These are phyloP conservation scores for Periconia digitata DNA, from an alignment of 2,329 filamentous ascomycete genomes.

Conservation along the genomic window DNA sequence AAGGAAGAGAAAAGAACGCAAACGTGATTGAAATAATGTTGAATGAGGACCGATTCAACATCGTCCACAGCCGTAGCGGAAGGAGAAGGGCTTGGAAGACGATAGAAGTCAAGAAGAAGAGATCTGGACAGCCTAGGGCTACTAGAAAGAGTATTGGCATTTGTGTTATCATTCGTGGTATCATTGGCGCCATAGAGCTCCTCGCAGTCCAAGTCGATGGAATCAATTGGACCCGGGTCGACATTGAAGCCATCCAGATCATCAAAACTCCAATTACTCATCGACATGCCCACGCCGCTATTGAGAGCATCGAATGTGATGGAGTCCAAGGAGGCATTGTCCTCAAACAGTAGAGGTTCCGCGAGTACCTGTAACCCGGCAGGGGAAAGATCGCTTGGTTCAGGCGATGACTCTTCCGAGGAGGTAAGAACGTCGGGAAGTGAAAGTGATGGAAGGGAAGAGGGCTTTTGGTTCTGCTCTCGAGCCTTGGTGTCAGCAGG, in stretches of 20 bases:
- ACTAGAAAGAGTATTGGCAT: conserved; percentile 9
- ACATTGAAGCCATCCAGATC: conserved; percentile 31
- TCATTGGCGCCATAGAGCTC: conserved; percentile 19
- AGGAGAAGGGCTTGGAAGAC: conserved; percentile 37
- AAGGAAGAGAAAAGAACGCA: conserved; percentile 65
- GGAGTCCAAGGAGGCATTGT: conserved; percentile 25
- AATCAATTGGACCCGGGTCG: conserved; percentile 22
- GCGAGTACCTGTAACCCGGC: conserved; percentile 25
- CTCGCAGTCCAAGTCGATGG: conserved; percentile 22
- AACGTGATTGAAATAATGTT: conserved; percentile 66
- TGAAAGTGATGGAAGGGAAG: conserved; percentile 19
- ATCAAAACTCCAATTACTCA: conserved; percentile 29
- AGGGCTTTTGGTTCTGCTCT: conserved; percentile 11
- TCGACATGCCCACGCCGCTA: conserved; percentile 21
- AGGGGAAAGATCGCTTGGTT: conserved; percentile 26
- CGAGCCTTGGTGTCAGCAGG: conserved; percentile 29
- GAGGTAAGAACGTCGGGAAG: conserved; percentile 20
- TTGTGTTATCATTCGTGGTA: conserved; percentile 19
- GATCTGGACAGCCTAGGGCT: conserved; percentile 40
- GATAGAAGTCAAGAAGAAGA: conserved; percentile 43
- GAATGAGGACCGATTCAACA: conserved; percentile 58
- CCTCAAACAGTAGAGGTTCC: conserved; percentile 28
- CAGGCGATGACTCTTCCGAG: conserved; percentile 25
- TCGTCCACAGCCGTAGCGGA: conserved; percentile 44
- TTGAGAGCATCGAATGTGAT: conserved; percentile 26